Percentiles rank a stretch among this genome's conserved stretches.
These are phyloP conservation scores for Drechslera avenae DNA, from an alignment of 2,329 filamentous ascomycete species.

Conservation along the genomic window DNA sequence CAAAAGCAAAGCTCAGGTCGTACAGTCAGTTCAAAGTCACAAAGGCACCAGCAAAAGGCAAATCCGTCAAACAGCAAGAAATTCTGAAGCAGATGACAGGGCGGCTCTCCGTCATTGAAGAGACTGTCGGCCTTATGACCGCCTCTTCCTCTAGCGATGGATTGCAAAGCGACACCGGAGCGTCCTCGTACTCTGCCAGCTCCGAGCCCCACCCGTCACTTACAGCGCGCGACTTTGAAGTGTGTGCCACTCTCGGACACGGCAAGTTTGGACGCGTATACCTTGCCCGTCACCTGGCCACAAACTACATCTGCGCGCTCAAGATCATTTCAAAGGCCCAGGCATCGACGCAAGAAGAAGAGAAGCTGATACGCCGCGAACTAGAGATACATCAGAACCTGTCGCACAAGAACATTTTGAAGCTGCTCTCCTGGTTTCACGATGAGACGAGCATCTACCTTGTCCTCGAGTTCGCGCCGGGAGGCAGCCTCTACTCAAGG, in stretches of 20 bases:
- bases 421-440: conserved; percentile 82
- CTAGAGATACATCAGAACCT: conserved; percentile 86
- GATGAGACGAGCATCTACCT: conserved; percentile 81
- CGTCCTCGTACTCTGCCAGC: neutral
- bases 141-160: neutral
- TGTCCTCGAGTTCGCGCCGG: conserved; percentile 80
- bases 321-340: conserved; percentile 83
- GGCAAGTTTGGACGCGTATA: conserved; percentile 85
- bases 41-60: neutral
- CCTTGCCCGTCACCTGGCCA: conserved; percentile 74
- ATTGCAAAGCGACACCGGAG: neutral
- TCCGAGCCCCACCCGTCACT: conserved; percentile 1
- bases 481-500: conserved; percentile 81
- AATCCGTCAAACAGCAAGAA: conserved; percentile 2
- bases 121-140: neutral
- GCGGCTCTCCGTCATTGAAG: conserved; percentile 4
- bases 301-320: conserved; percentile 78
- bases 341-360: conserved; percentile 72
- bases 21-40: conserved; percentile 4
- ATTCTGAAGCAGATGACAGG: conserved; percentile 3
- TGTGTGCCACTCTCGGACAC: conserved; percentile 78
- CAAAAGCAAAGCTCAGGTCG: conserved; percentile 11
- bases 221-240: conserved; percentile 76
- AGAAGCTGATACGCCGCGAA: conserved; percentile 80
- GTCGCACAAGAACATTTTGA: conserved; percentile 79